Evolutionary conservation across 2,329 filamentous ascomycete genomes (phyloP), one percentile per base, ranked within the genome.

Genomic region (Penicillium sp.): DNA sequence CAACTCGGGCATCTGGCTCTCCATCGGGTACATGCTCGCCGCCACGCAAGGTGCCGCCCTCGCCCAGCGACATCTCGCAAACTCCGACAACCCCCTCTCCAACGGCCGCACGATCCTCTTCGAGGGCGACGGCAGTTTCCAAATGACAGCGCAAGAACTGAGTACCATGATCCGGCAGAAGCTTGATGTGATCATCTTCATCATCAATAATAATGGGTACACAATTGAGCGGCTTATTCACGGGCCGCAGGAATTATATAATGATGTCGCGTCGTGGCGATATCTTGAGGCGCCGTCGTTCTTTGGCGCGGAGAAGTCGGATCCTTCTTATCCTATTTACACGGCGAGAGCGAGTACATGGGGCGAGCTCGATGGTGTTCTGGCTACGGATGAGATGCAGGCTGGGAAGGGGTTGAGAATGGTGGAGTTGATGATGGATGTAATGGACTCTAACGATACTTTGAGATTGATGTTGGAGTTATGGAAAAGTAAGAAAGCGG

Each of bases 81-180:
- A 16, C 9, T 53, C 24, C 6, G 4, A 18, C 6, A 10, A 43
- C 13, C 19, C 51, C 37, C 53, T 54, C 9, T 37, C 61, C 1
- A 22, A 55, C 1, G 52, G 61, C 9, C 78, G 91, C 62, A 90
- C 89, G 0, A 87, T 96, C 50, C 80, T 96, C 36, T 91, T 96
- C 70, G 90, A 91, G 16, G 92, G 92, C 14, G 92, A 96, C 70
- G 92, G 92, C 16, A 90, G 87, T 46, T 88, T 96, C 77, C 91
- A 96, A 74, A 81, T 96, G 58, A 94, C 91, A 0, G 89, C 84
- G 0, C 92, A 96, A 73, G 92, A 94, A 75, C 74, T 96, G 63
- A 89, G 86, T 72, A 95, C 91, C 3, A 93, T 96, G 82, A 85
- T 96, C 61, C 84, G 87, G n/a, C 85, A 89, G 55, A 80, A 82